phyloP scores from a whole-genome alignment of 148 eudicot species.

The Rhododendron molle region DNA sequence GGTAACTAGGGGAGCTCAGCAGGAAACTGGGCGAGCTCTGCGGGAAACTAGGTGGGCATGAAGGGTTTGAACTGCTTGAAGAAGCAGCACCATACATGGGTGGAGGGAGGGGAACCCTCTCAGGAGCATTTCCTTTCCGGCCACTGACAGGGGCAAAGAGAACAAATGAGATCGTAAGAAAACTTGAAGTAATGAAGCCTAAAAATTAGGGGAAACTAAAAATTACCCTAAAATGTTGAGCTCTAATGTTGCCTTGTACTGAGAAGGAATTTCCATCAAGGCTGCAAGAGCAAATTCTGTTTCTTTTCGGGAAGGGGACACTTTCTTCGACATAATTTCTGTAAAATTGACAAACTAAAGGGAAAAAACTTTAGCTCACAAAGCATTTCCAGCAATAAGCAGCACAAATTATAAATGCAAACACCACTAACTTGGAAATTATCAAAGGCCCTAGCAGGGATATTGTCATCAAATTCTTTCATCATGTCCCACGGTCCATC shows the following conservation, averaged over 20 bases:
- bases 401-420: background rate
- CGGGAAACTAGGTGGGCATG: conserved; percentile 40
- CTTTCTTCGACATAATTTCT: conserved; percentile 75
- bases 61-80: conserved; percentile 41
- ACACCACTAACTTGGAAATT: conserved; percentile 74
- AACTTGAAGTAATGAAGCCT: conserved; percentile 2
- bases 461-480: conserved; percentile 95
- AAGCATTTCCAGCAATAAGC: background rate
- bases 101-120: conserved; percentile 72
- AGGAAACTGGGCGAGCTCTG: conserved; percentile 43
- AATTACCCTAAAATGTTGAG: conserved; percentile 73
- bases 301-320: conserved; percentile 66
- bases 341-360: conserved; percentile 95
- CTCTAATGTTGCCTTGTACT: conserved; percentile 85
- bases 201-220: background rate
- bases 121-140: conserved; percentile 54
- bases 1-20: conserved; percentile 37
- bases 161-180: conserved; percentile 4
- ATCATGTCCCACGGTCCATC: conserved; percentile 99
- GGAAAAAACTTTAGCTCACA: background rate
- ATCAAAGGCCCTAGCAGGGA: conserved; percentile 88
- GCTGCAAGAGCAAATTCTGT: conserved; percentile 88
- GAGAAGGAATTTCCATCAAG: conserved; percentile 92
- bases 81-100: conserved; percentile 49
- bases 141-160: conserved; percentile 34